Evolutionary conservation across 805 yeast species (phyloP).

Genomic region (Wickerhamomyces sydowiorum): DNA sequence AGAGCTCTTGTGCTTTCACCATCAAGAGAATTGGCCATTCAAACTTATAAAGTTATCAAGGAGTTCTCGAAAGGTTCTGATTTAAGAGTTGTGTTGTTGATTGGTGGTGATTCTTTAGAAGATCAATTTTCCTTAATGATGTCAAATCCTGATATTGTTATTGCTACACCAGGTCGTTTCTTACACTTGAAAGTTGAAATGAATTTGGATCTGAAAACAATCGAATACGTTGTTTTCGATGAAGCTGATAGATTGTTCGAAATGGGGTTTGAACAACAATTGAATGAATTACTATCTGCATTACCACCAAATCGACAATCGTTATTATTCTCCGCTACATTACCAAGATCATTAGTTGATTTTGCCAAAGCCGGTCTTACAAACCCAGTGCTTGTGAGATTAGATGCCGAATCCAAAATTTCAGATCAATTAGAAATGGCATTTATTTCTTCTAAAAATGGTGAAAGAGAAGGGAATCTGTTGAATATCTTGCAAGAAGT

Average conservation of each 20-base stretch:
- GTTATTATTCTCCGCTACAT: constrained; percentile 86
- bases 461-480: constrained; percentile 87
- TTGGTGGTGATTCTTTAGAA: constrained; percentile 98
- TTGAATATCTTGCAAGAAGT: constrained; percentile 74
- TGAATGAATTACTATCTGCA: constrained; percentile 80
- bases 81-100: constrained; percentile 70
- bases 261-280: constrained; percentile 92
- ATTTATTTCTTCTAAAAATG: constrained; percentile 71
- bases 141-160: constrained; percentile 88
- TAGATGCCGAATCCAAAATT: constrained; percentile 89
- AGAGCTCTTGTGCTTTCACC: constrained; percentile 90
- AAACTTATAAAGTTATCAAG: constrained; percentile 81
- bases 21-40: constrained; percentile 92
- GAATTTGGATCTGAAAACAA: constrained; percentile 75
- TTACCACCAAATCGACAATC: constrained; percentile 84
- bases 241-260: constrained; percentile 97
- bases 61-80: constrained; percentile 85
- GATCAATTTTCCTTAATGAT: constrained; percentile 93
- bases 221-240: constrained; percentile 91
- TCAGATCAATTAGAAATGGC: constrained; percentile 90
- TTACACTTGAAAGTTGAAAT: constrained; percentile 93
- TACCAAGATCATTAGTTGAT: constrained; percentile 87
- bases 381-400: constrained; percentile 86
- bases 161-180: constrained; percentile 98
- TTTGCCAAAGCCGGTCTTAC: constrained; percentile 95